These are phyloP conservation scores for Calamus simplicifolius DNA, from an alignment of 176 grass and related monocot species.

Conservation along the genomic window DNA sequence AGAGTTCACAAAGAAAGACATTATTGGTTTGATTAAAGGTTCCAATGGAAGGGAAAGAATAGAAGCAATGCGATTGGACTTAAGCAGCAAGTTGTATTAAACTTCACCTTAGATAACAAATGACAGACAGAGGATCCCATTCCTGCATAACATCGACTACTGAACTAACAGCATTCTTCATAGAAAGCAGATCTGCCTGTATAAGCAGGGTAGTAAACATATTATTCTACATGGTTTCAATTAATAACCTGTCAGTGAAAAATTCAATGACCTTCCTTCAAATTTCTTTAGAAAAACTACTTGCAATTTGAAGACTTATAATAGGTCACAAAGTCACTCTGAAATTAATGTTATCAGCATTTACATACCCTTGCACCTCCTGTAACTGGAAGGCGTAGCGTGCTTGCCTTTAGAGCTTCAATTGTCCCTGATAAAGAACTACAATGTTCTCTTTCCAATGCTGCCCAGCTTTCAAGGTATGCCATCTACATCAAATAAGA, in stretches of 20 bases:
- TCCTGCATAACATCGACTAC: conserved; percentile 12
- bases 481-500: conserved; percentile 34
- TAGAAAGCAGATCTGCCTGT: conserved; percentile 2
- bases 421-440: conserved; percentile 53
- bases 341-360: neutral
- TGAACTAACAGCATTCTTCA: conserved; percentile 5
- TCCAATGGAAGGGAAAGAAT: no score
- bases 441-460: conserved; percentile 55
- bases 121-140: conserved; percentile 3
- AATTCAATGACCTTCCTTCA: no score
- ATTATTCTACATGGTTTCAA: no score
- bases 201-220: neutral
- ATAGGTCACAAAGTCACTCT: conserved; percentile 1
- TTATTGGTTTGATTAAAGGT: no score
- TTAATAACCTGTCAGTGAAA: no score
- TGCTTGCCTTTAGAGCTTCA: conserved; percentile 88
- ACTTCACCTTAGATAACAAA: conserved; percentile 8
- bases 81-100: neutral
- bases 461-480: conserved; percentile 64
- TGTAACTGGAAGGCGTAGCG: conserved; percentile 64
- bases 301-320: no score
- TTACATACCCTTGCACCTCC: conserved; percentile 64
- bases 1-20: no score
- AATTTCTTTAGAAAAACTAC: no score
- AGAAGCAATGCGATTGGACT: neutral